Evolutionary conservation across 257 asterid genomes (phyloP).

Genomic region (Solanum chaucha): DNA sequence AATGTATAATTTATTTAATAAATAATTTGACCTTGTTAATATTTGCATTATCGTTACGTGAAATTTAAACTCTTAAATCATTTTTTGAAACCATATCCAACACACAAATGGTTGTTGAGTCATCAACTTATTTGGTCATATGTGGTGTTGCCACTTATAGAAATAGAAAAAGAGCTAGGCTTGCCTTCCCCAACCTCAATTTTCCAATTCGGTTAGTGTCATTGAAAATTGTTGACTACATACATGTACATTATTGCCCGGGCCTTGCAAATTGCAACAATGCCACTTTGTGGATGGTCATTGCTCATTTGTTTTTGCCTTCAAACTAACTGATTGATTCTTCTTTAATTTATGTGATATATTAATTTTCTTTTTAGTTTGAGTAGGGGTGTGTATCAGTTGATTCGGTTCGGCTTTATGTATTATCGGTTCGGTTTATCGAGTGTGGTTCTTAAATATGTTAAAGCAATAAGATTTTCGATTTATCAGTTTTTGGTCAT

Average conservation of each 20-base stretch:
- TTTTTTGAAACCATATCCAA: slow-evolving; percentile 2
- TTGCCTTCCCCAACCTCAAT: slow-evolving; percentile 12
- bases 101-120: slow-evolving; percentile 23
- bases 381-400: too few relatives aligned
- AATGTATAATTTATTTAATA: too few relatives aligned
- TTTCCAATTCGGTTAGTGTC: slow-evolving; percentile 15
- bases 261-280: slow-evolving; percentile 13
- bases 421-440: too few relatives aligned
- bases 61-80: background rate
- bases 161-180: slow-evolving; percentile 11
- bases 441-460: too few relatives aligned
- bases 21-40: too few relatives aligned
- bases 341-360: background rate
- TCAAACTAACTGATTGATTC: background rate
- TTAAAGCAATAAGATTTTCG: too few relatives aligned
- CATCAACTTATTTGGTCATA: slow-evolving; percentile 16
- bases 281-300: background rate
- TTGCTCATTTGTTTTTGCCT: background rate
- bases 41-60: too few relatives aligned
- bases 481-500: too few relatives aligned
- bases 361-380: too few relatives aligned
- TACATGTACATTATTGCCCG: slow-evolving; percentile 15
- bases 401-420: too few relatives aligned
- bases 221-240: slow-evolving; percentile 8
- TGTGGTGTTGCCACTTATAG: slow-evolving; percentile 15